Conservation (phyloP, 176 grass and related monocot genomes). For the Thinopyrum elongatum region DNA sequence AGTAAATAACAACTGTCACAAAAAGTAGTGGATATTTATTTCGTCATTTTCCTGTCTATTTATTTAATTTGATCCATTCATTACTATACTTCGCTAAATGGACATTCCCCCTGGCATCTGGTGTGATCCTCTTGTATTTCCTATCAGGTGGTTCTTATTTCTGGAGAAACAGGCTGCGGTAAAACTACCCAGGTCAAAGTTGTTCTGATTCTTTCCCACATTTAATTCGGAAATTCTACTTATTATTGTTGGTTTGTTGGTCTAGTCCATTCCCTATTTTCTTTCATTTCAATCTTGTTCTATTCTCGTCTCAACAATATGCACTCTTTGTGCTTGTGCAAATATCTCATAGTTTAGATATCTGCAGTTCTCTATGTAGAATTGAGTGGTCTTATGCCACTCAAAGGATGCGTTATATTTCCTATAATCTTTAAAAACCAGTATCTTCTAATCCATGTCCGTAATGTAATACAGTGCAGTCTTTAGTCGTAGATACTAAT, state of each 20-base stretch:
- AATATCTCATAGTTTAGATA: neutral
- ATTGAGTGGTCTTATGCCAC: neutral
- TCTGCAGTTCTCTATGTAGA: neutral
- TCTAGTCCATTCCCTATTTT: constrained; percentile 1
- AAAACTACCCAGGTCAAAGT: constrained; percentile 93
- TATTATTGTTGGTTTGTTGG: constrained; percentile 2
- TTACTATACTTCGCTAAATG: neutral
- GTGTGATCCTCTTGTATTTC: constrained; percentile 37
- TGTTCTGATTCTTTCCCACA: constrained; percentile 14
- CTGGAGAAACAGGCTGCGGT: constrained; percentile 97
- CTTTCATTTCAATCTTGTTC: neutral
- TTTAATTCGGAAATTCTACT: constrained; percentile 8
- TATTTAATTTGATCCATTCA: constrained; percentile 14
- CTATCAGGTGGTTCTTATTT: constrained; percentile 93
- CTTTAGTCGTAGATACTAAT: constrained; percentile 8
- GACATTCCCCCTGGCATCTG: neutral
- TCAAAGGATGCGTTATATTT: neutral
- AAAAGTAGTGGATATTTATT: neutral
- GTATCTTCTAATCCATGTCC: neutral
- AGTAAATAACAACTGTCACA: neutral
- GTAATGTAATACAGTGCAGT: neutral
- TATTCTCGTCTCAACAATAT: neutral
- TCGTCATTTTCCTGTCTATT: neutral
- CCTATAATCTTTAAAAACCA: neutral
- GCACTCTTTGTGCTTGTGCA: neutral